Evolutionary conservation across 805 yeast genomes (phyloP), one percentile per base, ranked within the genome.

Genomic region (Lipomyces kockii): DNA sequence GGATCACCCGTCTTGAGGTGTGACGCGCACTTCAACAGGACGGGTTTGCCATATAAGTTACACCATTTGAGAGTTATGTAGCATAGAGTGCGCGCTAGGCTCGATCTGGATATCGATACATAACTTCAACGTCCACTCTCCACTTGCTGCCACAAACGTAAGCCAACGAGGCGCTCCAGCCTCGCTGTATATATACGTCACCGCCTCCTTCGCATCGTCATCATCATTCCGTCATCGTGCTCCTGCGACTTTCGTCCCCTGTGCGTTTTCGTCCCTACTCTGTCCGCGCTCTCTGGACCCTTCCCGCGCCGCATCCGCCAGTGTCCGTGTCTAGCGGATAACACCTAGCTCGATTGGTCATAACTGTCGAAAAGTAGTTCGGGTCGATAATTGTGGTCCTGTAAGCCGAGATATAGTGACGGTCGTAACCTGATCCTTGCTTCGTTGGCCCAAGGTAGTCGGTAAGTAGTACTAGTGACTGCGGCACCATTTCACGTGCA

Each of bases 211-310:
- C 58, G 34, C 59, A 34, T 34, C 65, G 63, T 65, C 65, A 63
- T 61, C 65, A 61, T 61, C 64, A 61, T 65, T 62, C 65, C 62
- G 46, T 64, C 63, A 60, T 64, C 49, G 63, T 32, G 62, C 63
- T 52, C 43, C 63, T 20, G 34, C n/a, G 20, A 3, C 14, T 37
- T 14, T 11, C 3, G 17, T 1, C 39, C 39, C 17, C 17, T 37
- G 39, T 37, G 17, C 39, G 39, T 32, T 57, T 51, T 37, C 62
- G 52, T 55, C 60, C 60, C 52, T 57, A 49, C 49, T 58, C 61
- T 29, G 58, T 58, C 55, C 64, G 29, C 62, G 55, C 25, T 59
- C 14, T 17, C n/a, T 14, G 25, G 35, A n/a, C 56, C 51, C 46
- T 22, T 56, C 37, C 5, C 56, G 27, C 57, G 61, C 34, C 22